Evolutionary conservation across 2,329 filamentous ascomycete species (phyloP), one percentile per base, ranked within the genome.

Genomic region (Penicillium sp.): DNA sequence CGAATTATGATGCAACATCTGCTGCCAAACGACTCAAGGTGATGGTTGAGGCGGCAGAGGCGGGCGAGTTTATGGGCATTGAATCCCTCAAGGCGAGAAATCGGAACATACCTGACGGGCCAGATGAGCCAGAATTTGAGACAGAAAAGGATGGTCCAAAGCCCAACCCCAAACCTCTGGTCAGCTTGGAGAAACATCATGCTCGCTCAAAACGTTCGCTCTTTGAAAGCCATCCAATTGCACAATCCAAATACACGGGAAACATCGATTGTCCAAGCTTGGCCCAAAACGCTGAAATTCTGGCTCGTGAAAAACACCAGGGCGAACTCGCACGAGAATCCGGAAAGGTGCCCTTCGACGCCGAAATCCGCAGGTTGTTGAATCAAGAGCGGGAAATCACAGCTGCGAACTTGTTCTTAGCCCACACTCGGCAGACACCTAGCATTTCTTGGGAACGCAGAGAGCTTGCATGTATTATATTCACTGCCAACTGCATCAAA

Each of bases 21-120:
- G 70, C 75, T 15, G 71, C 74, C 21, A 68, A 60, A 41, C 67
- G 72, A 38, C 64, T 78, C 10, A 70, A 72, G 7, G 65, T 67
- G 11, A 78, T 78, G 74, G 75, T 78, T 60, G 75, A 76, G 46
- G 75, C 75, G 3, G 76, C 77, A 2, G 77, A 78, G 57, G 72
- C 73, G 2, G 76, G 75, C 1, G 75, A 78, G 23, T 77, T 77
- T 41, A 68, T 72, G 54, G 73, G 75, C 0, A 48, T 77, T 46
- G 72, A 71, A 10, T 73, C 73, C 21, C 64, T 73, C 61, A 74
- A 72, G 45, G 56, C 67, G 54, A 63, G 68, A 52, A 65, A 68
- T 39, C 50, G 50, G 31, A 40, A 48, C 5, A 34, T 49, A 46
- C 39, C 40, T 40, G 40, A 54, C 15, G 49, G 43, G 19, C 45